Percentiles rank a stretch among this genome's conserved stretches.
Conservation (phyloP, 495 filamentous ascomycete species). For the Neurospora sp. region DNA sequence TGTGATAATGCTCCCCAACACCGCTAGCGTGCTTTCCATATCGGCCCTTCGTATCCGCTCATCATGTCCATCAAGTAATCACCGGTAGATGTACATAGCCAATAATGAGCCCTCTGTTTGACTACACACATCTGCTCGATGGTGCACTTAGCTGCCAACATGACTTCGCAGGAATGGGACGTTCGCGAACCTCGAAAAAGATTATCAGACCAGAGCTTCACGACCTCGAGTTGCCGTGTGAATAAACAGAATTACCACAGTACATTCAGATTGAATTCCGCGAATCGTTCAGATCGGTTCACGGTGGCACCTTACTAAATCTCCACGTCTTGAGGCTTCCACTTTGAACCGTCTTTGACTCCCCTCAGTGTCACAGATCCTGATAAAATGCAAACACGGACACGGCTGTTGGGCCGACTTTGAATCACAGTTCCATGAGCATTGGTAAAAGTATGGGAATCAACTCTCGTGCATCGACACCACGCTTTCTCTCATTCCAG, state of each 20-base stretch:
- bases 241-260: not conserved
- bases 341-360: not conserved
- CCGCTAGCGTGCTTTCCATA: not conserved
- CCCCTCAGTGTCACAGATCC: not conserved
- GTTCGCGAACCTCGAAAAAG: not conserved
- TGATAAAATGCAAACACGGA: not conserved
- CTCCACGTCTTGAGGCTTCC: not conserved
- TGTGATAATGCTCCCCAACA: not conserved
- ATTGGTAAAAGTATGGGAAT: not conserved
- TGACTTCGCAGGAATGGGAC: not conserved
- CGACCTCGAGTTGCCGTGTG: too few relatives aligned
- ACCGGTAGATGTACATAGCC: not conserved
- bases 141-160: not conserved
- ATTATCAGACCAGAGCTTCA: too few relatives aligned
- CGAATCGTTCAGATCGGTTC: not conserved
- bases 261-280: not conserved
- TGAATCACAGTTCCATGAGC: not conserved
- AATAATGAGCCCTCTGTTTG: not conserved
- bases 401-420: not conserved
- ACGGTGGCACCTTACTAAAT: too few relatives aligned
- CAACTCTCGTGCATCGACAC: not conserved
- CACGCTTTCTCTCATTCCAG: not conserved
- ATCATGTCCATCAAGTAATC: not conserved
- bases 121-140: not conserved
- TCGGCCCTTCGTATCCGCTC: not conserved